These are phyloP conservation scores for Trichophyton benhamiae DNA, from an alignment of 2,329 filamentous ascomycete species.

Conservation along the genomic window DNA sequence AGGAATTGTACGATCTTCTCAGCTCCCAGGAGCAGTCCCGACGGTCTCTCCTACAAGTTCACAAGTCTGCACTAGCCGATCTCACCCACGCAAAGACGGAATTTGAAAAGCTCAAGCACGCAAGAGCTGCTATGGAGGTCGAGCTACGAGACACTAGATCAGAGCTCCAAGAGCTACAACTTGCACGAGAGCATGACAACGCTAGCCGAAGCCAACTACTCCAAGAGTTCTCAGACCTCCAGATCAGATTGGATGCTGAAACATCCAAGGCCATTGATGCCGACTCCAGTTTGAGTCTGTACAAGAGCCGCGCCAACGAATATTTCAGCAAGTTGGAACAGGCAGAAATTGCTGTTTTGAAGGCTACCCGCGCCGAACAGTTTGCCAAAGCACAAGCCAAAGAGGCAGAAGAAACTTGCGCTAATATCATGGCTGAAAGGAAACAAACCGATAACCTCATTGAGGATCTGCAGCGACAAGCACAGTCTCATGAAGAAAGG, in stretches of 20 bases:
- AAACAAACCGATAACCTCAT: slow-evolving; percentile 78
- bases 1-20: slow-evolving; percentile 84
- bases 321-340: slow-evolving; percentile 97
- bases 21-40: slow-evolving; percentile 87
- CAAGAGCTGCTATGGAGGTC: slow-evolving; percentile 66
- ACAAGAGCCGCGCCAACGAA: slow-evolving; percentile 85
- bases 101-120: slow-evolving; percentile 75
- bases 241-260: slow-evolving; percentile 84
- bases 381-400: slow-evolving; percentile 82
- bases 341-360: slow-evolving; percentile 88
- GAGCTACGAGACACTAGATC: slow-evolving; percentile 74
- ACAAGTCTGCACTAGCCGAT: slow-evolving; percentile 75
- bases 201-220: slow-evolving; percentile 79
- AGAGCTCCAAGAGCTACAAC: slow-evolving; percentile 68
- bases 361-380: slow-evolving; percentile 80
- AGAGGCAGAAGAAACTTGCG: slow-evolving; percentile 84
- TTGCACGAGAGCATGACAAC: slow-evolving; percentile 72
- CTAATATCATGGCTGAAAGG: slow-evolving; percentile 79
- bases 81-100: slow-evolving; percentile 75
- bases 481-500: slow-evolving; percentile 79
- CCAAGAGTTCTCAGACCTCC: slow-evolving; percentile 83
- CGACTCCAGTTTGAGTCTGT: slow-evolving; percentile 68
- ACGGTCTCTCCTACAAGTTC: slow-evolving; percentile 64
- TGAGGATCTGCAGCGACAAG: slow-evolving; percentile 80
- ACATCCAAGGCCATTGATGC: slow-evolving; percentile 74